These are phyloP conservation scores for Zea luxurians DNA, from an alignment of 176 grass and related monocot genomes.

Conservation along the genomic window DNA sequence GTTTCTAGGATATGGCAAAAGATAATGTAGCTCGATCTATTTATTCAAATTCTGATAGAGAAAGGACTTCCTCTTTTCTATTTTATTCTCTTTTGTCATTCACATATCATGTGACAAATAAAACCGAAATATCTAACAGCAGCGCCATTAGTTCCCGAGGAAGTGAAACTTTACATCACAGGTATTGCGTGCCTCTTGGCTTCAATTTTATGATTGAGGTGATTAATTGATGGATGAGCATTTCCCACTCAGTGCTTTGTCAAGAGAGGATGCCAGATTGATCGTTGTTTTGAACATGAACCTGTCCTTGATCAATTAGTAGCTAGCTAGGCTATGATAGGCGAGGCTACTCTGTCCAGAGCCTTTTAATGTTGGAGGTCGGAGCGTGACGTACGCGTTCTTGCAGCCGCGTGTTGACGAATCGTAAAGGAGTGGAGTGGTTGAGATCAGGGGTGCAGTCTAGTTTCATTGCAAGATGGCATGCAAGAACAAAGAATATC, in stretches of 20 bases:
- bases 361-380: neutral
- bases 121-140: constrained; percentile 54
- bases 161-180: constrained; percentile 13
- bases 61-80: constrained; percentile 40
- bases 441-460: neutral
- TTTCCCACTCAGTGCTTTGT: neutral
- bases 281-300: neutral
- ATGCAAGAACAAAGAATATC: no score
- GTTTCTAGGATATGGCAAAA: constrained; percentile 44
- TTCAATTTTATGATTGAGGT: neutral
- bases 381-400: neutral
- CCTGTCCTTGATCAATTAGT: neutral
- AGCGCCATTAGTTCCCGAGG: constrained; percentile 36
- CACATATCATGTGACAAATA: constrained; percentile 52
- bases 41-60: constrained; percentile 55
- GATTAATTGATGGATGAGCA: neutral
- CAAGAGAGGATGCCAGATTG: no score
- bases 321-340: neutral
- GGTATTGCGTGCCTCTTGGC: neutral
- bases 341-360: neutral
- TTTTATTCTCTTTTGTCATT: neutral
- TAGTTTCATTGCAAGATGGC: neutral
- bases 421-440: neutral
- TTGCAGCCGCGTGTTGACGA: neutral
- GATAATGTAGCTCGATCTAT: constrained; percentile 38